Conservation (phyloP, 495 filamentous ascomycete species). For the Chaetomidium leptoderma region DNA sequence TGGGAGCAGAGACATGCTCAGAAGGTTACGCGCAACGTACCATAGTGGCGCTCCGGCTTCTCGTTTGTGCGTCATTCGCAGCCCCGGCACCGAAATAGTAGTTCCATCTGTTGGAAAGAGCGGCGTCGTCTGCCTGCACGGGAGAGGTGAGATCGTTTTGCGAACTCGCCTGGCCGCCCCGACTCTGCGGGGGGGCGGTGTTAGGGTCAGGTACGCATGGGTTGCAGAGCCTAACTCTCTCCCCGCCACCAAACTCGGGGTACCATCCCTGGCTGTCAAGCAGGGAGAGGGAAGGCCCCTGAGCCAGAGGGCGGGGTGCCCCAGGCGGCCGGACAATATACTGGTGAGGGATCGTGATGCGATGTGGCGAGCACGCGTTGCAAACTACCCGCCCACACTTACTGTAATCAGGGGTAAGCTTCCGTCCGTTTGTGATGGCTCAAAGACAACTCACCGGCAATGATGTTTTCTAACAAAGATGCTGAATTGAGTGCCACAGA, state of each 20-base stretch:
- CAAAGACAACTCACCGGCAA: constrained; percentile 67
- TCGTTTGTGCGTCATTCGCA: constrained; percentile 29
- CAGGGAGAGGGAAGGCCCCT: constrained; percentile 36
- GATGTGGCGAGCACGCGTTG: constrained; percentile 83
- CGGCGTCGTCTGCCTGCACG: background rate
- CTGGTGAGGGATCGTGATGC: constrained; percentile 88
- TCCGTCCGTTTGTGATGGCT: background rate
- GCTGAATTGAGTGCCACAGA: constrained; percentile 70
- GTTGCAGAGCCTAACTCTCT: constrained; percentile 87
- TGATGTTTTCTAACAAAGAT: constrained; percentile 91
- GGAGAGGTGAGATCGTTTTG: constrained; percentile 23
- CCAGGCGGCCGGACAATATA: constrained; percentile 84
- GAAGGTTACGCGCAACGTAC: constrained; percentile 27
- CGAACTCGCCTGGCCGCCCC: constrained; percentile 27
- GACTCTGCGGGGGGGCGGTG: constrained; percentile 54
- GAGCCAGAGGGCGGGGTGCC: constrained; percentile 38
- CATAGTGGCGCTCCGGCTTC: constrained; percentile 45
- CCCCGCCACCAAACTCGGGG: constrained; percentile 56
- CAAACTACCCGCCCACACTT: constrained; percentile 97
- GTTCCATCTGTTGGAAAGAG: constrained; percentile 16
- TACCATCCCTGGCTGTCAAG: constrained; percentile 45
- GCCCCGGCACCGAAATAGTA: constrained; percentile 24
- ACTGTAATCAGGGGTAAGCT: constrained; percentile 38
- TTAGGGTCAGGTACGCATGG: constrained; percentile 93
- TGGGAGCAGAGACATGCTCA: background rate